phyloP scores from a whole-genome alignment of 1,284 basidiomycete genomes.

The Boletellus deceptivus region DNA sequence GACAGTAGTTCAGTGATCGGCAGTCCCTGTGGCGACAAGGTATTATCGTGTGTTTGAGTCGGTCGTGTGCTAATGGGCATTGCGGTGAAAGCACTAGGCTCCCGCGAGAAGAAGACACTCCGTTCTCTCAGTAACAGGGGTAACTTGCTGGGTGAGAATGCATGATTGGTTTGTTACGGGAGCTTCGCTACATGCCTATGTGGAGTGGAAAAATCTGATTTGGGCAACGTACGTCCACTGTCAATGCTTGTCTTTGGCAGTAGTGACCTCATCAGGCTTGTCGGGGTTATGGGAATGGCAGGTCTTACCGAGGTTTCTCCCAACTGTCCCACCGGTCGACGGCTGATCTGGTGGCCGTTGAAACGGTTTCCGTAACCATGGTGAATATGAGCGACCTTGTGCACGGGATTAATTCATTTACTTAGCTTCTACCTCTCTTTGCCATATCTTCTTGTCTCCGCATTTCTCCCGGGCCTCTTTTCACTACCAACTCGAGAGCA shows the following conservation, averaged over 20 bases:
- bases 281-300: constrained; percentile 3
- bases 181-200: not conserved
- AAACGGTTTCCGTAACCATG: constrained; percentile 20
- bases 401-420: constrained; percentile 8
- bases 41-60: too few relatives aligned
- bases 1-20: too few relatives aligned
- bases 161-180: too few relatives aligned
- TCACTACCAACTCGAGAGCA: not conserved
- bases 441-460: constrained; percentile 3
- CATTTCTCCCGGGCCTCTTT: constrained; percentile 1
- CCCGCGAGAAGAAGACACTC: too few relatives aligned
- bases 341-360: too few relatives aligned
- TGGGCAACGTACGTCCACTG: not conserved
- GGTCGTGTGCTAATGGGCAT: too few relatives aligned
- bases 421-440: not conserved
- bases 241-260: not conserved
- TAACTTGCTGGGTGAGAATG: constrained; percentile 1
- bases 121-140: not conserved
- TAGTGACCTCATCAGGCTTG: not conserved
- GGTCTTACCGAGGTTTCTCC: constrained; percentile 1
- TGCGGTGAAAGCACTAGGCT: too few relatives aligned
- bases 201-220: constrained; percentile 2
- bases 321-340: constrained; percentile 6
- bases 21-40: too few relatives aligned
- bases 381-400: constrained; percentile 12